Conservation (phyloP, 352 stramenopile species). For the Phytopythium boreale region DNA sequence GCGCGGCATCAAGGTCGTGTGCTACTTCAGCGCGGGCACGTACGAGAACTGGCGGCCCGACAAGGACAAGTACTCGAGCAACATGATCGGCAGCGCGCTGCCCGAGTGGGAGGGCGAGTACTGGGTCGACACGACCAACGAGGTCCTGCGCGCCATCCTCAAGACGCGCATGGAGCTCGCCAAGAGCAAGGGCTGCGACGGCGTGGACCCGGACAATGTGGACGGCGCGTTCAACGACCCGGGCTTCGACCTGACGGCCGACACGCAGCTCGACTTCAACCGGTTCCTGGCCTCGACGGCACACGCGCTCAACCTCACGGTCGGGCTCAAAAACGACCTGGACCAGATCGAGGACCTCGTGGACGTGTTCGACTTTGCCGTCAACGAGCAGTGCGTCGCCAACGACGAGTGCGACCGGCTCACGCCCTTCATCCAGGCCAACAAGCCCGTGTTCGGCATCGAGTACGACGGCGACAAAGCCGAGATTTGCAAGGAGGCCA, state of each 20-base stretch:
- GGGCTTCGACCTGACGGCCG: slow-evolving; percentile 28
- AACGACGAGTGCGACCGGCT: slow-evolving; percentile 46
- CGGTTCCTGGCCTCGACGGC: slow-evolving; percentile 36
- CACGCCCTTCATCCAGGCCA: slow-evolving; percentile 33
- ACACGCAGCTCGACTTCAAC: slow-evolving; percentile 48
- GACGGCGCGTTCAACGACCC: slow-evolving; percentile 40
- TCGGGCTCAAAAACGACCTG: slow-evolving; percentile 59
- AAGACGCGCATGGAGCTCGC: slow-evolving; percentile 37
- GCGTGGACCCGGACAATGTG: slow-evolving; percentile 56
- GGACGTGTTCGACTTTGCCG: slow-evolving; percentile 47
- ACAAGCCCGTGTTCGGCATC: slow-evolving; percentile 60
- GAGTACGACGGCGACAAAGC: slow-evolving; percentile 46
- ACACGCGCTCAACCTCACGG: slow-evolving; percentile 33
- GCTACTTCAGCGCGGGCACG: slow-evolving; percentile 59
- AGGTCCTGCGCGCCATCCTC: slow-evolving; percentile 35
- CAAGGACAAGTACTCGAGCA: slow-evolving; percentile 27
- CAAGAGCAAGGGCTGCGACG: slow-evolving; percentile 47
- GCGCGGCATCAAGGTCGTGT: slow-evolving; percentile 36
- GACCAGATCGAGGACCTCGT: slow-evolving; percentile 35
- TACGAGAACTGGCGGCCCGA: slow-evolving; percentile 51
- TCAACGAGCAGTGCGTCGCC: slow-evolving; percentile 56
- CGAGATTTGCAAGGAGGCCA: slow-evolving; percentile 20
- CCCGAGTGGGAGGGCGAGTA: slow-evolving; percentile 35
- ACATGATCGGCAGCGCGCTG: slow-evolving; percentile 28
- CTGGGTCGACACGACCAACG: slow-evolving; percentile 36